Conservation (phyloP, 2,329 filamentous ascomycete genomes). For the Pseudogymnoascus sp. region DNA sequence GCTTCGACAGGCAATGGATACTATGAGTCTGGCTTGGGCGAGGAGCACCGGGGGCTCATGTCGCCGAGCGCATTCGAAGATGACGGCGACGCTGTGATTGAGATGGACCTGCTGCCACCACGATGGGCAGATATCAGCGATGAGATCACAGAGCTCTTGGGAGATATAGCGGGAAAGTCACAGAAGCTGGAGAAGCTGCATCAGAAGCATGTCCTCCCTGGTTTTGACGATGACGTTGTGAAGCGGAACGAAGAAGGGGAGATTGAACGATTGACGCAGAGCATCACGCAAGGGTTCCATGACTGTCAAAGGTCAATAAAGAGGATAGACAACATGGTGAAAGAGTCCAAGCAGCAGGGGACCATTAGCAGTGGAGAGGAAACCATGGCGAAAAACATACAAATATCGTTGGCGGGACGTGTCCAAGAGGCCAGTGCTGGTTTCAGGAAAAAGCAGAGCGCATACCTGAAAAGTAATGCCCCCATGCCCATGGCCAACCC, state of each 20-base stretch:
- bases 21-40: constrained; percentile 49
- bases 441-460: constrained; percentile 96
- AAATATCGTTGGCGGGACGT: constrained; percentile 77
- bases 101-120: constrained; percentile 94
- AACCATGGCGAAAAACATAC: constrained; percentile 92
- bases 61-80: constrained; percentile 68
- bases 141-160: constrained; percentile 77
- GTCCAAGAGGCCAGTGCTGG: constrained; percentile 87
- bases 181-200: constrained; percentile 84
- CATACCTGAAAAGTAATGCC: constrained; percentile 78
- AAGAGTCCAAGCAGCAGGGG: constrained; percentile 65
- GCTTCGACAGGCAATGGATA: constrained; percentile 43
- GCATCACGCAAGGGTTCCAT: constrained; percentile 83
- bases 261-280: constrained; percentile 84
- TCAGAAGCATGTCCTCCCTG: constrained; percentile 92
- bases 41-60: constrained; percentile 74
- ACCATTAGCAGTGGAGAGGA: constrained; percentile 76
- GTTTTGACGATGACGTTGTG: constrained; percentile 90
- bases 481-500: not conserved
- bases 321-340: constrained; percentile 77
- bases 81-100: constrained; percentile 90
- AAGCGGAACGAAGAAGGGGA: constrained; percentile 80
- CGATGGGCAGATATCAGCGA: constrained; percentile 94
- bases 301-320: constrained; percentile 84
- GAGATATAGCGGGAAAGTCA: constrained; percentile 73